Evolutionary conservation across 2,329 filamentous ascomycete species (phyloP).

Genomic region (Fusarium euwallaceae): DNA sequence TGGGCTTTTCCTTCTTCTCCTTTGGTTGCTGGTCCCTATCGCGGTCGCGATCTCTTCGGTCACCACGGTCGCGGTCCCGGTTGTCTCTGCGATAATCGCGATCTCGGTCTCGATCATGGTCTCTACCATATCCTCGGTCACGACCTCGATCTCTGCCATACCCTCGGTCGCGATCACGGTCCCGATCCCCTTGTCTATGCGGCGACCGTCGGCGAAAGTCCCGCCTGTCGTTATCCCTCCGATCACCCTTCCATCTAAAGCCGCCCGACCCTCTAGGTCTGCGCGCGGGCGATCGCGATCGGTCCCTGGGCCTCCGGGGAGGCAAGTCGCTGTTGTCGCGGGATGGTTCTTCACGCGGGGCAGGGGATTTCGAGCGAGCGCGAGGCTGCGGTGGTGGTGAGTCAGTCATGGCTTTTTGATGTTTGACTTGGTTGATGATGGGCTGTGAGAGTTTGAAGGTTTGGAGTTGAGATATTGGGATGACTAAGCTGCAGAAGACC

Average conservation of each 20-base stretch:
- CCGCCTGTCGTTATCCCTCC: constrained; percentile 39
- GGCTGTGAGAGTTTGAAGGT: background rate
- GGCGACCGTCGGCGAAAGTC: constrained; percentile 44
- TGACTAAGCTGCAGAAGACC: background rate
- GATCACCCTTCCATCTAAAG: constrained; percentile 47
- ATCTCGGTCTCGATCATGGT: constrained; percentile 35
- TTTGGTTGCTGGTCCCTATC: constrained; percentile 50
- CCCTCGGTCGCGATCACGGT: constrained; percentile 42
- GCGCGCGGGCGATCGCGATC: constrained; percentile 41
- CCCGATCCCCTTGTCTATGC: constrained; percentile 33
- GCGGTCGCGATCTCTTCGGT: constrained; percentile 28
- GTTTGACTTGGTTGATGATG: background rate
- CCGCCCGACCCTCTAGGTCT: constrained; percentile 42
- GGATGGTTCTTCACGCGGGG: constrained; percentile 8
- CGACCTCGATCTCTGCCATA: constrained; percentile 24
- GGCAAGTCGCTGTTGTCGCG: constrained; percentile 30
- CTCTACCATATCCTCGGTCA: constrained; percentile 12
- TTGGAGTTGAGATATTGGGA: background rate
- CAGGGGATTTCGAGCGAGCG: constrained; percentile 35
- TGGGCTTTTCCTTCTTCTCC: constrained; percentile 54
- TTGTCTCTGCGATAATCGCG: constrained; percentile 40
- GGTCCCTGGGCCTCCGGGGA: constrained; percentile 38
- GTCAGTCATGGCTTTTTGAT: constrained; percentile 27
- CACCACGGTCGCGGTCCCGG: constrained; percentile 38
- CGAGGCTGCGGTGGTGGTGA: constrained; percentile 32